Percentiles rank a stretch among this genome's conserved stretches.
Conservation (phyloP, 2,329 filamentous ascomycete species). For the Trichoderma semiorbis region DNA sequence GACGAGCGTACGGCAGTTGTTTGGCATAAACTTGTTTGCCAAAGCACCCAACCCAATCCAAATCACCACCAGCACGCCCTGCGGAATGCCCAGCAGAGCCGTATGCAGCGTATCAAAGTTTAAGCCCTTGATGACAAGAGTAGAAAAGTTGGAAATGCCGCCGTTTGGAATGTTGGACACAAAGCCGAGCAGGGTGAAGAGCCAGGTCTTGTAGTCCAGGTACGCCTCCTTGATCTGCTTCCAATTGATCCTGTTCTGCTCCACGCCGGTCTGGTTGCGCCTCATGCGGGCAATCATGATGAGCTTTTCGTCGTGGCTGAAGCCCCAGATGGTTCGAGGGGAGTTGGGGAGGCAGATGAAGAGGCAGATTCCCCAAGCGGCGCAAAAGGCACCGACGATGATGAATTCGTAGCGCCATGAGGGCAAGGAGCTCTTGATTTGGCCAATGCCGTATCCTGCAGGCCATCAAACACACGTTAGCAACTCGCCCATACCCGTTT, state of each 20-base stretch:
- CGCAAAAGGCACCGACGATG: slow-evolving; percentile 57
- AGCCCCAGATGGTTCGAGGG: slow-evolving; percentile 51
- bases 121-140: slow-evolving; percentile 58
- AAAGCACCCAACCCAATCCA: slow-evolving; percentile 42
- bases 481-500: neutral
- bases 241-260: slow-evolving; percentile 54
- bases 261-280: slow-evolving; percentile 56
- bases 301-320: slow-evolving; percentile 49
- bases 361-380: slow-evolving; percentile 57
- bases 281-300: slow-evolving; percentile 53
- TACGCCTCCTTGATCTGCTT: slow-evolving; percentile 55
- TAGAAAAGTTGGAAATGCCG: slow-evolving; percentile 57
- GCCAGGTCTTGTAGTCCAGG: slow-evolving; percentile 55
- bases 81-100: slow-evolving; percentile 38
- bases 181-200: slow-evolving; percentile 53
- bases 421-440: slow-evolving; percentile 53
- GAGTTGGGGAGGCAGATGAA: slow-evolving; percentile 55
- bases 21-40: slow-evolving; percentile 37
- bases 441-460: slow-evolving; percentile 54
- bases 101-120: slow-evolving; percentile 45
- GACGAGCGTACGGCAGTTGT: slow-evolving; percentile 51
- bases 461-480: neutral
- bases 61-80: slow-evolving; percentile 36
- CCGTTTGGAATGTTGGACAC: slow-evolving; percentile 55
- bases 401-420: slow-evolving; percentile 68